These are phyloP conservation scores for Epichloe sp. DNA, from an alignment of 2,329 filamentous ascomycete genomes.

Conservation along the genomic window DNA sequence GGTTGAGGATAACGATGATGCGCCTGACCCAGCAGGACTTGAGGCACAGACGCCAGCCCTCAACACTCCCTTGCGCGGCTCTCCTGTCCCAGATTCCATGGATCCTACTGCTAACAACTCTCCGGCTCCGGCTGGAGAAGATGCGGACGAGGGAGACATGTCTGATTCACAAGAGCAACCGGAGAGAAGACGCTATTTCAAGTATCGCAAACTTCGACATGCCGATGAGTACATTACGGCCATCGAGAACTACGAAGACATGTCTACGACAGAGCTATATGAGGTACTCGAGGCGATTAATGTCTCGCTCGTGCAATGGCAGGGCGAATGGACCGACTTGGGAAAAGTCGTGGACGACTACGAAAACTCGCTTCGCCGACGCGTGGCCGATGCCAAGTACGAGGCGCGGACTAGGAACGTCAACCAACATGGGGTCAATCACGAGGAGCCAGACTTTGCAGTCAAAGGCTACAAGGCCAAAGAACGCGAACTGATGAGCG, in stretches of 20 bases:
- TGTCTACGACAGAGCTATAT: constrained; percentile 33
- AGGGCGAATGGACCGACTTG: constrained; percentile 39
- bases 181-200: constrained; percentile 21
- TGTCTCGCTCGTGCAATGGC: constrained; percentile 34
- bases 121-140: constrained; percentile 23
- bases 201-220: constrained; percentile 37
- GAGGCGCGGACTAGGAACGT: constrained; percentile 31
- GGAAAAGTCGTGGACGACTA: constrained; percentile 41
- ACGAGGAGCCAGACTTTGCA: constrained; percentile 38
- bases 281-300: constrained; percentile 31
- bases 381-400: constrained; percentile 33
- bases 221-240: constrained; percentile 34
- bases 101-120: constrained; percentile 25
- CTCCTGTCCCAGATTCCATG: constrained; percentile 25
- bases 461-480: constrained; percentile 40
- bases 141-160: constrained; percentile 23
- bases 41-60: constrained; percentile 24
- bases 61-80: constrained; percentile 25
- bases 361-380: constrained; percentile 41
- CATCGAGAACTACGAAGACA: constrained; percentile 36
- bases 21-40: constrained; percentile 14
- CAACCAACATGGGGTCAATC: constrained; percentile 25
- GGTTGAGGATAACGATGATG: constrained; percentile 21
- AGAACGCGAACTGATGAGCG: constrained; percentile 28
- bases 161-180: constrained; percentile 21